phyloP scores from a whole-genome alignment of 2,329 filamentous ascomycete species.

The Curvularia eragrostidis region DNA sequence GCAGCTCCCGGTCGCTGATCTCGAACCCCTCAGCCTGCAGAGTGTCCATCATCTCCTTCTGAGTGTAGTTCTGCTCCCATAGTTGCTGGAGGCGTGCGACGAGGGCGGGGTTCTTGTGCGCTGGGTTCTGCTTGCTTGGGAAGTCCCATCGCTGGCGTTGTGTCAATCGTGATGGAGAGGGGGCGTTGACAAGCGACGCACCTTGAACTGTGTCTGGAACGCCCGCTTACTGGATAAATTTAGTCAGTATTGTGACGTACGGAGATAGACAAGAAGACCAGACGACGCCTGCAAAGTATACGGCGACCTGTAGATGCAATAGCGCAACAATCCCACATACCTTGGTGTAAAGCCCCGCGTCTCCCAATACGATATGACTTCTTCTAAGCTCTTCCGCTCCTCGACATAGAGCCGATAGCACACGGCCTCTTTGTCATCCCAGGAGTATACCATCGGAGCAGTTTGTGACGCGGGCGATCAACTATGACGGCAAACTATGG shows the following conservation, averaged over 20 bases:
- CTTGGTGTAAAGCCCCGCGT: conserved; percentile 72
- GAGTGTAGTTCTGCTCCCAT: conserved; percentile 76
- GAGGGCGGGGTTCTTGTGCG: conserved; percentile 71
- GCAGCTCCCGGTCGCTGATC: conserved; percentile 73
- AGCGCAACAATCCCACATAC: conserved; percentile 53
- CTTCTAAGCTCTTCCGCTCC: conserved; percentile 73
- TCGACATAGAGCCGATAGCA: conserved; percentile 78
- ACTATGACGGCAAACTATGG: conserved; percentile 7
- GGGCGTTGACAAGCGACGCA: conserved; percentile 11
- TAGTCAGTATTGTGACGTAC: conserved; percentile 16
- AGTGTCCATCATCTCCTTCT: conserved; percentile 75
- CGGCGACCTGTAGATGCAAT: conserved; percentile 30
- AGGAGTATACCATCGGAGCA: conserved; percentile 60
- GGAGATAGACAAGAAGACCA: not conserved
- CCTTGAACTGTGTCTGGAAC: conserved; percentile 76
- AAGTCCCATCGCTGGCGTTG: conserved; percentile 71
- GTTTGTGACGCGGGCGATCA: not conserved
- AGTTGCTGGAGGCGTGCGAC: conserved; percentile 75
- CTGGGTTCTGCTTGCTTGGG: conserved; percentile 74
- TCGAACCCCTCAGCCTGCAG: conserved; percentile 75
- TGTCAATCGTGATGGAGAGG: conserved; percentile 14
- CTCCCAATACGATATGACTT: conserved; percentile 74
- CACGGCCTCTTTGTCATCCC: conserved; percentile 70
- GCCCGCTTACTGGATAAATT: conserved; percentile 69
- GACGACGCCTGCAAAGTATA: conserved; percentile 21